These are phyloP conservation scores for Sporothrix sp. DNA, from an alignment of 2,329 filamentous ascomycete genomes.

Conservation along the genomic window DNA sequence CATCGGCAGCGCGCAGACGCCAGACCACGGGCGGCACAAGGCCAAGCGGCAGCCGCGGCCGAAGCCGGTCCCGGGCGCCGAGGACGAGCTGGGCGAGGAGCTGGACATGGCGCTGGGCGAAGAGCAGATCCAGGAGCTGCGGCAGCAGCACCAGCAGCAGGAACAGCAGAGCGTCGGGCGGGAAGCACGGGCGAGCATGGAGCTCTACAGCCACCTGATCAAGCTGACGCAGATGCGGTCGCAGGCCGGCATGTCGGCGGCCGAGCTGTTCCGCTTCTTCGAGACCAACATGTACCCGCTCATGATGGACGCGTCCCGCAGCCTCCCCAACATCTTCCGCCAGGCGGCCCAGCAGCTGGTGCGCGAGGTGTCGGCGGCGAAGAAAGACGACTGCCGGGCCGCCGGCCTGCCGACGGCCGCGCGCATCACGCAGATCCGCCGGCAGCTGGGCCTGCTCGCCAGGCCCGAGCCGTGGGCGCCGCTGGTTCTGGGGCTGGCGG, in stretches of 20 bases:
- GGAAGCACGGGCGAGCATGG: slow-evolving; percentile 10
- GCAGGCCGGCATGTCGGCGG: slow-evolving; percentile 14
- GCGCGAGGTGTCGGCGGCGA: slow-evolving; percentile 25
- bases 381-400: slow-evolving; percentile 24
- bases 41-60: neutral
- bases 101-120: neutral
- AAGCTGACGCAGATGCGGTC: slow-evolving; percentile 23
- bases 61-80: neutral
- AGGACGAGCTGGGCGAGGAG: neutral
- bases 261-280: slow-evolving; percentile 26
- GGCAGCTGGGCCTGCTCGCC: slow-evolving; percentile 27
- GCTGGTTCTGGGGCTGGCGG: slow-evolving; percentile 27
- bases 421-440: slow-evolving; percentile 29
- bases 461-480: slow-evolving; percentile 25
- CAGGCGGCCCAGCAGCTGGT: slow-evolving; percentile 24
- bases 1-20: slow-evolving; percentile 11
- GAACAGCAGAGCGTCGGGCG: slow-evolving; percentile 7
- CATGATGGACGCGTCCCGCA: slow-evolving; percentile 18
- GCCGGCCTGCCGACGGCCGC: slow-evolving; percentile 28
- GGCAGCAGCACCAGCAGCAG: neutral
- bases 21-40: neutral
- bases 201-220: slow-evolving; percentile 23
- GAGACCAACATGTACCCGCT: slow-evolving; percentile 24
- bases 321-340: slow-evolving; percentile 25
- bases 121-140: neutral